These are phyloP conservation scores for Rosa multiflora DNA, from an alignment of 306 rosid species.

Conservation along the genomic window DNA sequence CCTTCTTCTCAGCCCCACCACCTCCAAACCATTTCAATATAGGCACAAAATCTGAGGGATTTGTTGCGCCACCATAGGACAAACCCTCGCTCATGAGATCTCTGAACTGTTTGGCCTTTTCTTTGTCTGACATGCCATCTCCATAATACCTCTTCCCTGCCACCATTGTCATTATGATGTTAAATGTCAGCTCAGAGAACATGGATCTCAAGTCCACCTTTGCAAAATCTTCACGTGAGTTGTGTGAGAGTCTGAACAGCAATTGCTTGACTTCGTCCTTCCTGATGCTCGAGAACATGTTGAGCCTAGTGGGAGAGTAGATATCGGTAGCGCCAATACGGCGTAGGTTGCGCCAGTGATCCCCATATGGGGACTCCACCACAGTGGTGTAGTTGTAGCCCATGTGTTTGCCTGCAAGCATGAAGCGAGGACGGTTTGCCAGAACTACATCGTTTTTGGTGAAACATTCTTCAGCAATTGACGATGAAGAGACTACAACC, in stretches of 20 bases:
- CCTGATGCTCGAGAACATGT: constrained; percentile 33
- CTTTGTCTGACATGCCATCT: constrained; percentile 18
- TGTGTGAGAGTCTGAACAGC: constrained; percentile 21
- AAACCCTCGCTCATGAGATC: constrained; percentile 29
- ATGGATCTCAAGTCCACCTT: constrained; percentile 35
- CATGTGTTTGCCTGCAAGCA: constrained; percentile 31
- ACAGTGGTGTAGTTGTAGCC: constrained; percentile 44
- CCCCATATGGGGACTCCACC: constrained; percentile 41
- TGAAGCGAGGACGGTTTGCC: constrained; percentile 39
- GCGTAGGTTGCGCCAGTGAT: constrained; percentile 82
- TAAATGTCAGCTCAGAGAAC: constrained; percentile 54
- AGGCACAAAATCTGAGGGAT: constrained; percentile 25
- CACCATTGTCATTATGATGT: constrained; percentile 60
- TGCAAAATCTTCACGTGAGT: constrained; percentile 23
- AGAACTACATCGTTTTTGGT: constrained; percentile 59
- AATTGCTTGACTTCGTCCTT: constrained; percentile 43
- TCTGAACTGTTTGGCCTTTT: constrained; percentile 43
- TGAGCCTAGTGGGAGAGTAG: constrained; percentile 43
- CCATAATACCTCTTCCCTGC: constrained; percentile 64
- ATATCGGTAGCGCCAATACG: constrained; percentile 58
- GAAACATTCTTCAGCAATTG: constrained; percentile 59
- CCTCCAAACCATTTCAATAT: constrained; percentile 6
- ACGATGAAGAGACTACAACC: constrained; percentile 47
- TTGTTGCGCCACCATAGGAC: background rate
- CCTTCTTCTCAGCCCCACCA: constrained; percentile 6